Evolutionary conservation across 257 asterid species (phyloP).

Genomic region (Capsicum chinense): DNA sequence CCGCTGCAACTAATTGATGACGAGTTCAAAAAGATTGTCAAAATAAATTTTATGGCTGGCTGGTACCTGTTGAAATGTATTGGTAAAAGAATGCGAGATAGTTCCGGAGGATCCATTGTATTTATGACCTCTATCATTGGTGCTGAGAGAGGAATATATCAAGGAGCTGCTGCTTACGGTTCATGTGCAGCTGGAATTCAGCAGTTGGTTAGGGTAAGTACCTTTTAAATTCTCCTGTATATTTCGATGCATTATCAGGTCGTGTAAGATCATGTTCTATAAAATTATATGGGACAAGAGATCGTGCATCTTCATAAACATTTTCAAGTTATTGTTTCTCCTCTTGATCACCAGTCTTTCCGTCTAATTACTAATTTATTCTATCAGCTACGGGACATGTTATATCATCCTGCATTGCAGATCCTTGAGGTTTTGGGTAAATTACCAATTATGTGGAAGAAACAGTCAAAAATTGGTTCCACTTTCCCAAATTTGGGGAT

Average conservation of each 20-base stretch:
- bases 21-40: constrained; percentile 78
- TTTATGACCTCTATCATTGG: constrained; percentile 76
- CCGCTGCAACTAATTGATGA: constrained; percentile 63
- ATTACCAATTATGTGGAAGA: neutral
- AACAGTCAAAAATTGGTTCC: too few species aligned
- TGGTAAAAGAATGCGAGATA: constrained; percentile 73
- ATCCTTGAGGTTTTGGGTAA: neutral
- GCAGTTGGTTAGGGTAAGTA: constrained; percentile 84
- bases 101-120: constrained; percentile 85
- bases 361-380: constrained; percentile 3
- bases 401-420: neutral
- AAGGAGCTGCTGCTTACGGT: constrained; percentile 96
- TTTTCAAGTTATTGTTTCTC: neutral
- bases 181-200: constrained; percentile 89
- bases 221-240: constrained; percentile 1
- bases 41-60: constrained; percentile 69
- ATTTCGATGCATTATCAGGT: constrained; percentile 12
- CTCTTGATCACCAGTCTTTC: constrained; percentile 17
- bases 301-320: neutral
- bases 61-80: constrained; percentile 89
- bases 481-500: too few species aligned
- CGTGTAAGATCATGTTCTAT: neutral
- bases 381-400: neutral
- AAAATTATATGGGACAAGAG: neutral
- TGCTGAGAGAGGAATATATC: constrained; percentile 90